Conservation (phyloP, 495 filamentous ascomycete species). For the Achaetomiella virescens region DNA sequence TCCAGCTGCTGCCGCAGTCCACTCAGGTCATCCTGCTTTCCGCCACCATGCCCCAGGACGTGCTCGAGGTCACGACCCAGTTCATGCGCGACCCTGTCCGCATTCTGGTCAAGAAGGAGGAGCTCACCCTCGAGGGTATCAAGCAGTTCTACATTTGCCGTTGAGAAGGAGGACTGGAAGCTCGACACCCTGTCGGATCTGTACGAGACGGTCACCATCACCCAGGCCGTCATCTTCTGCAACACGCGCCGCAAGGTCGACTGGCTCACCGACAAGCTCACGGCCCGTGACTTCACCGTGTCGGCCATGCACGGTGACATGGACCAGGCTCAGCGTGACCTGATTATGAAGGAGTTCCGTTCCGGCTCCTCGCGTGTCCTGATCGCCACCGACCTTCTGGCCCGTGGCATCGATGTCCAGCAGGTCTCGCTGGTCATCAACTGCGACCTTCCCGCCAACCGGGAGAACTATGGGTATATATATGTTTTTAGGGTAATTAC, state of each 20-base stretch:
- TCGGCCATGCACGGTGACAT: slow-evolving; percentile 99
- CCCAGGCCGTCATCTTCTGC: slow-evolving; percentile 99
- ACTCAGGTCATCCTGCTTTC: slow-evolving; percentile 98
- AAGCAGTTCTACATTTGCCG: slow-evolving; percentile 99
- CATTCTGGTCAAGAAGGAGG: slow-evolving; percentile 97
- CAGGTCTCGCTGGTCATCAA: slow-evolving; percentile 99
- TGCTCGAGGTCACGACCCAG: slow-evolving; percentile 98
- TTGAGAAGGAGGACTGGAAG: slow-evolving; percentile 99
- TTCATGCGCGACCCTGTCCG: slow-evolving; percentile 99
- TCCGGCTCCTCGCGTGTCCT: slow-evolving; percentile 95
- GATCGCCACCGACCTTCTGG: slow-evolving; percentile 95
- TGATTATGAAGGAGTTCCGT: slow-evolving; percentile 98
- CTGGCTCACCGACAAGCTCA: slow-evolving; percentile 99
- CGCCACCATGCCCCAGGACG: slow-evolving; percentile 94
- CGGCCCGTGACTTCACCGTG: slow-evolving; percentile 95
- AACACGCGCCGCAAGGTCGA: slow-evolving; percentile 99
- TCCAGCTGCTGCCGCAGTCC: slow-evolving; percentile 88
- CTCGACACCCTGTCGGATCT: slow-evolving; percentile 99
- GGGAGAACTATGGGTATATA: slow-evolving; percentile 99
- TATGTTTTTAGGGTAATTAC: too few relatives aligned
- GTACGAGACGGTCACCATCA: slow-evolving; percentile 98
- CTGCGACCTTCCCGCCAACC: slow-evolving; percentile 95
- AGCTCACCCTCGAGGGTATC: slow-evolving; percentile 94
- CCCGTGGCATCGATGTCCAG: slow-evolving; percentile 97
- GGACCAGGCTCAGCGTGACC: slow-evolving; percentile 94